Percentiles rank a stretch among this genome's conserved stretches.
Conservation (phyloP, 257 asterid genomes). For the Solanum chiquidenum region DNA sequence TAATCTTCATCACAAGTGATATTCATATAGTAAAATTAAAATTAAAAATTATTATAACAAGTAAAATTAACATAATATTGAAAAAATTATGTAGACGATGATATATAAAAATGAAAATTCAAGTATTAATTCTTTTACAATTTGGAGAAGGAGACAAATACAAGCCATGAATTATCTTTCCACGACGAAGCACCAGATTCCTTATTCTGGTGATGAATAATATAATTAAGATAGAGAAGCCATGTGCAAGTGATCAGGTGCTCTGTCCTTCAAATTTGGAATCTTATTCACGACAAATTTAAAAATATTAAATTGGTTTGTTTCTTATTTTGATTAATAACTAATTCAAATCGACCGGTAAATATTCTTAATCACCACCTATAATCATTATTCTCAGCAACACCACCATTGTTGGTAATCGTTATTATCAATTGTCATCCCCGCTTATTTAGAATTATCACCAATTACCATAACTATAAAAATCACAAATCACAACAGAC, state of each 20-base stretch:
- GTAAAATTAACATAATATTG: neutral
- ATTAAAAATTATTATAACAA: neutral
- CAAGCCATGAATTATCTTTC: neutral
- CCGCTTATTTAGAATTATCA: neutral
- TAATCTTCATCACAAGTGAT: neutral
- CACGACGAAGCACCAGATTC: neutral
- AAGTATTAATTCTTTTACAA: neutral
- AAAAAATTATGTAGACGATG: neutral
- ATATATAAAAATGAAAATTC: neutral
- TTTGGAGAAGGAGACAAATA: neutral
- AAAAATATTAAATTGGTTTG: no score
- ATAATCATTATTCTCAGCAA: no score
- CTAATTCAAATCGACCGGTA: accelerated
- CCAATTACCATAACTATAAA: neutral
- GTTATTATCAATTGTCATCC: neutral
- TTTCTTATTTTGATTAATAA: neutral
- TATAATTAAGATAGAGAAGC: neutral
- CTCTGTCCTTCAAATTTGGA: neutral
- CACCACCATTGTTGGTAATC: neutral
- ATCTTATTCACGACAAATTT: neutral
- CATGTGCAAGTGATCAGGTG: neutral
- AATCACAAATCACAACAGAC: neutral
- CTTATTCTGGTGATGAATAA: neutral
- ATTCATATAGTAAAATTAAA: neutral
- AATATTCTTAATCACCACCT: no score